These are phyloP conservation scores for Ophiocordyceps polyrhachis-furcata DNA, from an alignment of 2,329 filamentous ascomycete genomes.

Conservation along the genomic window DNA sequence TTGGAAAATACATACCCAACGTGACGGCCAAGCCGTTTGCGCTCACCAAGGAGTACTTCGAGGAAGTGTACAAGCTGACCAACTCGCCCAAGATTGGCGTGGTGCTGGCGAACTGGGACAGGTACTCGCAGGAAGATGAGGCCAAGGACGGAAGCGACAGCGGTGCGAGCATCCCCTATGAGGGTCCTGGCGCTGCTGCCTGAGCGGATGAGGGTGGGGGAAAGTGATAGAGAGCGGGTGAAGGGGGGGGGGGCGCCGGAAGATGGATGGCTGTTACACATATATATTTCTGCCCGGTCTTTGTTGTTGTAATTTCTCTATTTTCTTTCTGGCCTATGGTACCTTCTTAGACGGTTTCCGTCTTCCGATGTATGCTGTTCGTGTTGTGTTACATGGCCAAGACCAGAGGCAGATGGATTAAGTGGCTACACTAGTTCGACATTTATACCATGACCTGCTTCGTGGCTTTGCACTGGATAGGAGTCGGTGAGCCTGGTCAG, in stretches of 20 bases:
- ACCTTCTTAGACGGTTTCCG: background rate
- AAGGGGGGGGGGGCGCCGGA: background rate
- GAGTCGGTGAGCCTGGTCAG: too few species aligned
- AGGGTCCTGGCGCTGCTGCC: constrained; percentile 23
- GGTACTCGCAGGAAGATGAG: constrained; percentile 38
- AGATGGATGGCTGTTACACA: background rate
- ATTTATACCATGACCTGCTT: too few species aligned
- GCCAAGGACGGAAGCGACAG: constrained; percentile 18
- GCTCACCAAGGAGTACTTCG: constrained; percentile 96
- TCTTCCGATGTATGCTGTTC: too few species aligned
- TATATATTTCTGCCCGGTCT: background rate
- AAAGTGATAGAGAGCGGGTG: background rate
- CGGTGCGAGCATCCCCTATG: constrained; percentile 20
- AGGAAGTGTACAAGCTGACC: constrained; percentile 91
- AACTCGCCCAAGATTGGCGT: constrained; percentile 63
- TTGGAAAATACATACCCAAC: constrained; percentile 98
- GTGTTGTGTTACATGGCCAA: too few species aligned
- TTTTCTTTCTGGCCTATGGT: background rate
- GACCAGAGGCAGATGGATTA: too few species aligned
- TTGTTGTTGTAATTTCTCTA: background rate
- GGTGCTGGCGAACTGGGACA: constrained; percentile 74
- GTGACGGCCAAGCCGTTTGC: constrained; percentile 93
- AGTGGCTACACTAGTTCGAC: too few species aligned
- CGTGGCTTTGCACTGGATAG: too few species aligned
- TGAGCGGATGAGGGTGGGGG: constrained; percentile 10